Evolutionary conservation across 306 rosid genomes (phyloP).

Genomic region (Carpinus viminea): DNA sequence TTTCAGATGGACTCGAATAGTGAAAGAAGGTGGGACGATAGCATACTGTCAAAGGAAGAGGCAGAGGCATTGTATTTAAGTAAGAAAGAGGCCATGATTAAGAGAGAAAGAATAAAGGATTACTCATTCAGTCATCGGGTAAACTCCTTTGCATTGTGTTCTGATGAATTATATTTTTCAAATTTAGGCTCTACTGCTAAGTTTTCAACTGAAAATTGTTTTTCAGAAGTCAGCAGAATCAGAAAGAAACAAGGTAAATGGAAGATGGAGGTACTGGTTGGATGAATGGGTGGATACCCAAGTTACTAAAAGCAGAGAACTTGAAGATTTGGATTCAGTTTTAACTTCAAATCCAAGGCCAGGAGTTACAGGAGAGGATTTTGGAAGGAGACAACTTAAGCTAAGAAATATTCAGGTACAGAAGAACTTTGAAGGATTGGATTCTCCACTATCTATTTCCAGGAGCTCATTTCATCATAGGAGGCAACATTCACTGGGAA

Average conservation of each 20-base stretch:
- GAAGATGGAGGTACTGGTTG: constrained; percentile 97
- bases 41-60: constrained; percentile 67
- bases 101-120: constrained; percentile 70
- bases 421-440: constrained; percentile 41
- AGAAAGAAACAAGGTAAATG: constrained; percentile 66
- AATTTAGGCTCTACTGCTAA: constrained; percentile 21
- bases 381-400: constrained; percentile 43
- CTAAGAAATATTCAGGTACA: constrained; percentile 38
- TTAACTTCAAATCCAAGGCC: constrained; percentile 44
- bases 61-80: constrained; percentile 48
- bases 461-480: constrained; percentile 51
- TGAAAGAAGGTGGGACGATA: constrained; percentile 74
- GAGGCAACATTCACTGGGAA: constrained; percentile 64
- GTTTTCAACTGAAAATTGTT: neutral
- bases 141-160: constrained; percentile 23
- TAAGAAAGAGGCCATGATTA: constrained; percentile 67
- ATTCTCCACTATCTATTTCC: constrained; percentile 45
- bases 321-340: constrained; percentile 75
- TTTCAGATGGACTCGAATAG: constrained; percentile 74
- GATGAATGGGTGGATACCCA: constrained; percentile 99
- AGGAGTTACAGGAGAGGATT: constrained; percentile 27
- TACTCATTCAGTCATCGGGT: constrained; percentile 74
- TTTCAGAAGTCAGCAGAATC: constrained; percentile 83
- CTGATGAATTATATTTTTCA: neutral
- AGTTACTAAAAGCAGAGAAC: constrained; percentile 81